Base-by-base conservation (phyloP, 192 early-diverging fungal species). In the Gamsiella multidivaricata region DNA sequence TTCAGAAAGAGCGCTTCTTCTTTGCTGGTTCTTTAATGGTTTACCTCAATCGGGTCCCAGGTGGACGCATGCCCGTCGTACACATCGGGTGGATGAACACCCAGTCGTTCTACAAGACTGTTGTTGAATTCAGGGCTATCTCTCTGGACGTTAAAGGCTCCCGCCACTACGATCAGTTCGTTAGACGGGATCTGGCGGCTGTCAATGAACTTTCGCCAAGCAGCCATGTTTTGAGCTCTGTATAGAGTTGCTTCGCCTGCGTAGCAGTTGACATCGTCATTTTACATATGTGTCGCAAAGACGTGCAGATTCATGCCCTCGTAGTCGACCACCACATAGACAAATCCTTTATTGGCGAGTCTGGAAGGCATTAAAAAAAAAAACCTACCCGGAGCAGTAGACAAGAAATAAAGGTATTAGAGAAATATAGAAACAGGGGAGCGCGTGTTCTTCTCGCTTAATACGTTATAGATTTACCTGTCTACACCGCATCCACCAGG, bases 211-310 rank as follows among this genome's bases (percentile, higher is more conserved):
- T 11, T 15, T 3, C 54, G 41, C 53, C 53, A 66, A 6, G 25
- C 41, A 4, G 17, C 54, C 65, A 56, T 2, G 5, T 39, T 41
- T 10, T 23, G 43, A 22, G 42, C 42, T 1, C 65, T 53, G 43
- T 32, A 33, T 9, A 11, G 14, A 4, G 28, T 42, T 7, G 65
- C 52, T 23, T 66, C 25, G 0, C 65, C 65, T 17, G 20, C 36
- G 2, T 7, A 23, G n/a, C 65, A 66, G 3, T 17, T 9, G 0
- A 12, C 5, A 31, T 66, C 65, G 20, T 47, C 29, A 29, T 42
- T 56, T 29, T 66, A 54, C 65, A 66, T 66, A 37, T 66, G 65
- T 10, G 65, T 66, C 10, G 52, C 65, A 56, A 66, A 66, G 11
- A 66, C 65, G 41, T 66, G 65, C 8, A 66, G 5, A 12, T 66